Evolutionary conservation across 106 monocot genomes (phyloP).

Genomic region (Allium sativum): DNA sequence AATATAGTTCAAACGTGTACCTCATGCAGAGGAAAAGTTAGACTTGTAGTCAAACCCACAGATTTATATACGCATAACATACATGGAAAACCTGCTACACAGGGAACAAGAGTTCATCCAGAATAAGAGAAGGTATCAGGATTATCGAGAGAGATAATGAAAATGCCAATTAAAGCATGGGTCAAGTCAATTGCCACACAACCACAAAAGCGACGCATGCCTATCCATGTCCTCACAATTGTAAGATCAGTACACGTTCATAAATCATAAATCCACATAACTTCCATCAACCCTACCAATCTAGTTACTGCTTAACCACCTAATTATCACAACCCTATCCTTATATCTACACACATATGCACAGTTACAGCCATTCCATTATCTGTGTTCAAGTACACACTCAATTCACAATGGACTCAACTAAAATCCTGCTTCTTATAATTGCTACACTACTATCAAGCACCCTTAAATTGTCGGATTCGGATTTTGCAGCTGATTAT

Average conservation of each 20-base stretch:
- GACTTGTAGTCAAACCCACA: too few species aligned
- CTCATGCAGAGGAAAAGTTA: too few species aligned
- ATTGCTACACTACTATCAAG: background rate
- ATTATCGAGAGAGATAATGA: too few species aligned
- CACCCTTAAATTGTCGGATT: conserved; percentile 8
- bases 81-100: too few species aligned
- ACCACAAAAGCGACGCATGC: background rate
- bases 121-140: too few species aligned
- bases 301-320: background rate
- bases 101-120: too few species aligned
- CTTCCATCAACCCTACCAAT: background rate
- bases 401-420: background rate
- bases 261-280: background rate
- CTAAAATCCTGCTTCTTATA: background rate
- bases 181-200: background rate
- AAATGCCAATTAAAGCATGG: too few species aligned
- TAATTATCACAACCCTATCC: background rate
- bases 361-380: background rate
- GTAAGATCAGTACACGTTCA: background rate
- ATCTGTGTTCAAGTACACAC: background rate
- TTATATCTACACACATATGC: background rate
- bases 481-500: conserved; percentile 25
- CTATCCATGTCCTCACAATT: background rate
- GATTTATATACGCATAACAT: too few species aligned
- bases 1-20: too few species aligned